phyloP scores from a whole-genome alignment of 306 rosid species.

The Rubus parviflorus region DNA sequence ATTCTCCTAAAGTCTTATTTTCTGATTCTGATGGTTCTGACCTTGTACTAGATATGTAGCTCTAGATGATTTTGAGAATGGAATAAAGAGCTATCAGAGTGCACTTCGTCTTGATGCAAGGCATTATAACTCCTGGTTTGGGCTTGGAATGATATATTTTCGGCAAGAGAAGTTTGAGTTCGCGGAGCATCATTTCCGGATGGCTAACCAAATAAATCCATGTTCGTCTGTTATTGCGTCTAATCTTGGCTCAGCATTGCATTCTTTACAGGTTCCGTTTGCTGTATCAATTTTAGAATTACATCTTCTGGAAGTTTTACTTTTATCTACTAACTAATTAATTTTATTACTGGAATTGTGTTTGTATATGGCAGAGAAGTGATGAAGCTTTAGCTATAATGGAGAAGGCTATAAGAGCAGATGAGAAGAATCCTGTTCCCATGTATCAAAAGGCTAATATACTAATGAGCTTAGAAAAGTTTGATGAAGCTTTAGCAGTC shows the following conservation, averaged over 20 bases:
- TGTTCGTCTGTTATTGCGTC: slow-evolving; percentile 93
- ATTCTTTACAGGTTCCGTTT: slow-evolving; percentile 70
- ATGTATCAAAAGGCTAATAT: slow-evolving; percentile 98
- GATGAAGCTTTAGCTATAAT: slow-evolving; percentile 81
- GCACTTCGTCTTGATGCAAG: slow-evolving; percentile 88
- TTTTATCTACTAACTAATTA: background rate
- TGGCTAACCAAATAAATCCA: slow-evolving; percentile 81
- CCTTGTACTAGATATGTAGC: slow-evolving; percentile 60
- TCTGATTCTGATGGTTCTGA: background rate
- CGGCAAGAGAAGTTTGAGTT: slow-evolving; percentile 95
- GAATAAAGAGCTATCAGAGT: slow-evolving; percentile 87
- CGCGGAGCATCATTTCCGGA: slow-evolving; percentile 88
- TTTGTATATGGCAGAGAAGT: slow-evolving; percentile 57
- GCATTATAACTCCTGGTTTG: slow-evolving; percentile 96
- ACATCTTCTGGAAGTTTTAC: slow-evolving; percentile 21
- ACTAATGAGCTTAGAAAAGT: slow-evolving; percentile 68
- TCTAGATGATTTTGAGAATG: slow-evolving; percentile 95
- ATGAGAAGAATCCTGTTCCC: slow-evolving; percentile 95
- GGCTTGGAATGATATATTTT: slow-evolving; percentile 95
- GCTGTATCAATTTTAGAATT: slow-evolving; percentile 25
- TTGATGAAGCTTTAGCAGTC: slow-evolving; percentile 83
- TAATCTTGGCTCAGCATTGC: slow-evolving; percentile 86
- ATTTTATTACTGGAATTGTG: slow-evolving; percentile 24
- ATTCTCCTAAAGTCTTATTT: background rate
- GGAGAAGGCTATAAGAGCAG: slow-evolving; percentile 94